These are phyloP conservation scores for Pestalotiopsis sp. DNA, from an alignment of 2,329 filamentous ascomycete species.

Conservation along the genomic window DNA sequence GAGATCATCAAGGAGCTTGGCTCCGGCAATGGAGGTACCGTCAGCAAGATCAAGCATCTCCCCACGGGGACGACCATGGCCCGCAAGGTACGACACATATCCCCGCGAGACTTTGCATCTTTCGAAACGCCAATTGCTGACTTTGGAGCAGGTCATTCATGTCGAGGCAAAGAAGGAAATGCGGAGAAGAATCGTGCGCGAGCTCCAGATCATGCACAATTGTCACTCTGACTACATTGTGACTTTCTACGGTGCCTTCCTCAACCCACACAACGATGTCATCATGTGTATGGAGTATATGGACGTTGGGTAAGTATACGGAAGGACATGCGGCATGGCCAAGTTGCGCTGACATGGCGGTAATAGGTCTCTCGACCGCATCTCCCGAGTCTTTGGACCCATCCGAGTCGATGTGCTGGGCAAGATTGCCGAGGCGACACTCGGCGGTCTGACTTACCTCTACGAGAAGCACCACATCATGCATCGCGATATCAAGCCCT, in stretches of 20 bases:
- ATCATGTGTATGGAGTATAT: conserved; percentile 99
- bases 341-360: conserved; percentile 24
- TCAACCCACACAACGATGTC: conserved; percentile 95
- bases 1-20: conserved; percentile 93
- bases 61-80: conserved; percentile 97
- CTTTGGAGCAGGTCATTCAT: conserved; percentile 77
- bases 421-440: conserved; percentile 94
- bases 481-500: conserved; percentile 98
- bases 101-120: conserved; percentile 19
- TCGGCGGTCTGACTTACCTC: conserved; percentile 91
- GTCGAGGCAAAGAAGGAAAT: conserved; percentile 98
- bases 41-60: conserved; percentile 96
- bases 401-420: conserved; percentile 94
- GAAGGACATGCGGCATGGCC: neutral
- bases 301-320: conserved; percentile 86
- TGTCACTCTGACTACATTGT: conserved; percentile 98
- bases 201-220: conserved; percentile 97
- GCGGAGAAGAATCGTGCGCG: conserved; percentile 93
- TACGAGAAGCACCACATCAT: conserved; percentile 97
- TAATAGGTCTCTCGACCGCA: conserved; percentile 82
- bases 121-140: neutral
- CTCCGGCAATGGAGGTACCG: conserved; percentile 94
- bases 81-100: conserved; percentile 70
- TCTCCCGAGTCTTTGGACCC: conserved; percentile 93
- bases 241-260: conserved; percentile 95